phyloP scores from a whole-genome alignment of 2,329 filamentous ascomycete genomes.

The Colletotrichum theobromicola region DNA sequence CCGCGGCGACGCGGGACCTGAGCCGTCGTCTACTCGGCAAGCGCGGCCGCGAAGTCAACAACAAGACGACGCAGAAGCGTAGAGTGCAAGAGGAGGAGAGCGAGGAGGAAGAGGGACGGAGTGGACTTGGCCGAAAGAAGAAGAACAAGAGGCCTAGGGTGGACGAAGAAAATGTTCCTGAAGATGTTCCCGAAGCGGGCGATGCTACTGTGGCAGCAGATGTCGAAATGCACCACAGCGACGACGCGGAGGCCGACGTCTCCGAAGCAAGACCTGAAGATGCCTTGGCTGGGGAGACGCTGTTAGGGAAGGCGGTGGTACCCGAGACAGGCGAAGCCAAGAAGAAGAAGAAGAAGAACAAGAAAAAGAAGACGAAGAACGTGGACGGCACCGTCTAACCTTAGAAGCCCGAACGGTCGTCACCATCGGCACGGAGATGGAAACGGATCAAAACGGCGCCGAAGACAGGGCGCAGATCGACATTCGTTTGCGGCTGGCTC shows the following conservation, averaged over 20 bases:
- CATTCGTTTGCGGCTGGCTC: background rate
- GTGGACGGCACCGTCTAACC: background rate
- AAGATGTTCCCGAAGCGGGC: background rate
- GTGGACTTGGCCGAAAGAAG: conserved; percentile 43
- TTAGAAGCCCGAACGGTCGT: background rate
- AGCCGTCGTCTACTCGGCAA: conserved; percentile 33
- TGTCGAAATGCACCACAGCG: background rate
- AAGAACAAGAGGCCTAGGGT: conserved; percentile 24
- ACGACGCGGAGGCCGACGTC: background rate
- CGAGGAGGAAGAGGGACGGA: conserved; percentile 39
- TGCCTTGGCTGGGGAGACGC: background rate
- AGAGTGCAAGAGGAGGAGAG: conserved; percentile 28
- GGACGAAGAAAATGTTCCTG: conserved; percentile 12
- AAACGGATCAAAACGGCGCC: background rate
- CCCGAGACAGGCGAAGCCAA: conserved; percentile 11
- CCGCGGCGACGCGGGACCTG: conserved; percentile 31
- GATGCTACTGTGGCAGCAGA: background rate
- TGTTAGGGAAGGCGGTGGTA: background rate
- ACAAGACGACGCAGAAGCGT: conserved; percentile 13
- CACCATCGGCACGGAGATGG: background rate
- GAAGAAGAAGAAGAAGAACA: conserved; percentile 30
- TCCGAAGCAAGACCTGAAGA: background rate
- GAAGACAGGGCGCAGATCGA: background rate
- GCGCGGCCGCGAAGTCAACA: background rate
- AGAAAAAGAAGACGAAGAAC: conserved; percentile 20